These are phyloP conservation scores for Russula olivacea DNA, from an alignment of 768 basidiomycete genomes.

Conservation along the genomic window DNA sequence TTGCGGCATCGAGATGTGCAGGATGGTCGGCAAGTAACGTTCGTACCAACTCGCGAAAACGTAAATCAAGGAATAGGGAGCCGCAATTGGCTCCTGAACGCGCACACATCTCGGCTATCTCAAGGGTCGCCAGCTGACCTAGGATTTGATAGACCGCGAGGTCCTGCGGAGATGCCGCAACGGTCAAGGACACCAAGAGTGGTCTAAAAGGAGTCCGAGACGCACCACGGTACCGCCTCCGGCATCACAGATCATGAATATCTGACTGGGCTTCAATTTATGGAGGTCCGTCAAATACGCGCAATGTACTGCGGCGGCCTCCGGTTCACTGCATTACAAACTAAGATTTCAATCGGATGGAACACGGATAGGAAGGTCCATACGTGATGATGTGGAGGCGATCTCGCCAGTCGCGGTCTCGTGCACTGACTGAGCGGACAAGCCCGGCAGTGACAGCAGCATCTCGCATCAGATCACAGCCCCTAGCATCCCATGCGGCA, in stretches of 20 bases:
- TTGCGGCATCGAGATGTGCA: slow-evolving; percentile 73
- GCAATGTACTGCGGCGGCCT: slow-evolving; percentile 90
- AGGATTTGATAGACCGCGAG: slow-evolving; percentile 56
- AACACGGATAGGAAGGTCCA: slow-evolving; percentile 21
- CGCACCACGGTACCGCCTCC: slow-evolving; percentile 32
- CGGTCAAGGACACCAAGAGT: slow-evolving; percentile 2
- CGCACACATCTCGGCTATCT: slow-evolving; percentile 88
- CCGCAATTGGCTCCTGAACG: slow-evolving; percentile 85
- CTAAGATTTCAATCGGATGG: neutral
- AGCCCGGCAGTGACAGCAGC: slow-evolving; percentile 78
- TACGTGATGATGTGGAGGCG: slow-evolving; percentile 77
- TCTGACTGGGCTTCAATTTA: slow-evolving; percentile 71
- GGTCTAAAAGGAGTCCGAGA: slow-evolving; percentile 3
- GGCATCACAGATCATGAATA: slow-evolving; percentile 89
- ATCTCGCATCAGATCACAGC: slow-evolving; percentile 80
- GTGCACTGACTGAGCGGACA: slow-evolving; percentile 63
- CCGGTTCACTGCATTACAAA: slow-evolving; percentile 46
- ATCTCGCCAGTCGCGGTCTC: slow-evolving; percentile 72
- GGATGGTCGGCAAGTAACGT: slow-evolving; percentile 79
- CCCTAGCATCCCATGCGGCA: slow-evolving; percentile 85
- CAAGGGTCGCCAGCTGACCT: slow-evolving; percentile 72
- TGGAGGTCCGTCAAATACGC: slow-evolving; percentile 76
- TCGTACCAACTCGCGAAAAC: slow-evolving; percentile 77
- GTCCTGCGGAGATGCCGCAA: slow-evolving; percentile 32
- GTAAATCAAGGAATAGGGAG: slow-evolving; percentile 79